Evolutionary conservation across 2,329 filamentous ascomycete genomes (phyloP), one percentile per base, ranked within the genome.

Genomic region (Stagonosporopsis vannaccii): DNA sequence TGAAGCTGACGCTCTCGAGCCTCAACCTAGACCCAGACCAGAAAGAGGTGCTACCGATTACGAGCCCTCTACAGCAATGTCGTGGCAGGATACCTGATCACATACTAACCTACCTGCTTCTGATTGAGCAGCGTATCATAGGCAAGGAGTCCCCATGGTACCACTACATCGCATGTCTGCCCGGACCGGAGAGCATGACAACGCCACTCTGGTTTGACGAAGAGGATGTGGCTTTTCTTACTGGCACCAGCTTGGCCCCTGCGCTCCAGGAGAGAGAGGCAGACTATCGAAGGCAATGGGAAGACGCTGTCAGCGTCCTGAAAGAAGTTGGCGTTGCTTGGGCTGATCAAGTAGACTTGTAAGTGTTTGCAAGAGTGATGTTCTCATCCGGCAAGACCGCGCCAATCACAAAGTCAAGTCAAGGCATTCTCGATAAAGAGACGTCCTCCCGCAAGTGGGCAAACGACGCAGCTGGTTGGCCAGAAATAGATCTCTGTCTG

Each of bases 161-260:
- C 23, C 62, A 70, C 25, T 78, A 78, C 55, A 71, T 78, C 45
- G 59, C 61, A 19, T 71, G 69, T 42, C 63, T 78, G 41, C 76
- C 76, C 11, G 59, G 23, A 11, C 56, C 65, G 12, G 62, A 70
- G 20, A 59, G 57, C 15, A 67, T 78, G 68, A 70, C 63, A n/a
- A 77, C 75, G 12, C 72, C 75, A 15, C 56, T 77, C 7, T 78
- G 70, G 69, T 77, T 77, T 46, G 51, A 68, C 22, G 63, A 73
- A 4, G 65, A 72, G 19, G 76, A 78, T 47, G 50, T 69, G 47
- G 52, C 62, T 19, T 76, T 68, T 63, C 66, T 78, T 20, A 58
- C 63, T 6, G 75, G 73, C 11, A 78, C 75, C 26, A 73, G 73
- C 51, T 50, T 78, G 15, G 58, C 60, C 9, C 58, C 65, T 43